Conservation (phyloP, 78 protist species). For the Dictyostelium capitatum region DNA sequence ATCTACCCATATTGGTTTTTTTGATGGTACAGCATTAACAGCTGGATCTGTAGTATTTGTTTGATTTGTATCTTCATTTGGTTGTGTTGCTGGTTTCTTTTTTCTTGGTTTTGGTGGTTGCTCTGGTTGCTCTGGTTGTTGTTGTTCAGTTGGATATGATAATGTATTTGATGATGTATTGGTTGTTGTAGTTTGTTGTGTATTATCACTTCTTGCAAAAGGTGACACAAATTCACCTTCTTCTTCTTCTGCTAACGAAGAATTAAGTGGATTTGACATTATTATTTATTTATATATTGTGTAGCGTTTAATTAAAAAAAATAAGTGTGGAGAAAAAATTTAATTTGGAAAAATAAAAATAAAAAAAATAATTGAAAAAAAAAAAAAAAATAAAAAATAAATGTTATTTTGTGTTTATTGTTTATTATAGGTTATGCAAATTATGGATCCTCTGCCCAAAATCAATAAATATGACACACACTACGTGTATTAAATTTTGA, state of each 20-base stretch:
- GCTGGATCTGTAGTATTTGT: constrained; percentile 10
- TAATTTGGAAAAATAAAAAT: too few species aligned
- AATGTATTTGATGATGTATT: not conserved
- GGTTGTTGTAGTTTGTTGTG: not conserved
- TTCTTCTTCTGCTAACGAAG: constrained; percentile 26
- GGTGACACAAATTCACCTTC: constrained; percentile 71
- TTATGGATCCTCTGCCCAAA: too few species aligned
- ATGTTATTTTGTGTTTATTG: not conserved
- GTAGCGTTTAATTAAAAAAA: not conserved
- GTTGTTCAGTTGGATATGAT: constrained; percentile 50
- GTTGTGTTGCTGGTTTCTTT: not conserved
- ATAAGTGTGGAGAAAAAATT: not conserved
- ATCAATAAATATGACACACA: too few species aligned
- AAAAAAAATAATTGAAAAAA: not conserved
- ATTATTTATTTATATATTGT: not conserved
- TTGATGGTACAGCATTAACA: not conserved
- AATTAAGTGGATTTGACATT: constrained; percentile 38
- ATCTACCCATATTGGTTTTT: constrained; percentile 61
- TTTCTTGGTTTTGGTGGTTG: constrained; percentile 30
- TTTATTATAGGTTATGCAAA: too few species aligned
- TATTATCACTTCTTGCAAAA: constrained; percentile 42
- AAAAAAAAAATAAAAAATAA: not conserved
- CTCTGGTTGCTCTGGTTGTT: not conserved
- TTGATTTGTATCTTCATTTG: not conserved
- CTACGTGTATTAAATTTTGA: too few species aligned